These are phyloP conservation scores for Ilex asprella DNA, from an alignment of 257 asterid species.

Conservation along the genomic window DNA sequence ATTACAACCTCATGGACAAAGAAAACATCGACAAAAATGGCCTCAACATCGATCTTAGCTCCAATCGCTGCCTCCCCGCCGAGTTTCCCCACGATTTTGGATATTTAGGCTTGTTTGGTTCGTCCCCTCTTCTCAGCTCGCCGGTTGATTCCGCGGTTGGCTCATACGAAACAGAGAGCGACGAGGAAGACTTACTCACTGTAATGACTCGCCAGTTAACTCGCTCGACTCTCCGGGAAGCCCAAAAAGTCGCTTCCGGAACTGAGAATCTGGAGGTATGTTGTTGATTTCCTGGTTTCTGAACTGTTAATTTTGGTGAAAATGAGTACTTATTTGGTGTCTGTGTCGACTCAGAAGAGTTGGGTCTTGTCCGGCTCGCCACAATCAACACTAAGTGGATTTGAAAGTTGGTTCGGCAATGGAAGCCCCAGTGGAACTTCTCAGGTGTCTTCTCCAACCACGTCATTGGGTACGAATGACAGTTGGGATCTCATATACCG, in stretches of 20 bases:
- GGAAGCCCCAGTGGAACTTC: slow-evolving; percentile 47
- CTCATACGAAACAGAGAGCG: neutral
- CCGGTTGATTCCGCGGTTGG: neutral
- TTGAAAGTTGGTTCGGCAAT: slow-evolving; percentile 31
- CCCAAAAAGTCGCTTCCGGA: neutral
- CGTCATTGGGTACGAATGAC: slow-evolving; percentile 20
- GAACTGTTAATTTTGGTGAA: neutral
- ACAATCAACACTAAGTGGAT: slow-evolving; percentile 40
- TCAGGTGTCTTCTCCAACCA: slow-evolving; percentile 33
- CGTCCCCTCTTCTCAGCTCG: neutral
- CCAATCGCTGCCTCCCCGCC: neutral
- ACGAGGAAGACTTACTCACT: neutral
- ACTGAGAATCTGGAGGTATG: neutral
- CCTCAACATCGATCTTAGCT: neutral
- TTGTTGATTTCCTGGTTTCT: neutral
- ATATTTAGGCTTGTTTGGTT: neutral
- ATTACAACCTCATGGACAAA: neutral
- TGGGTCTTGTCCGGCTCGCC: slow-evolving; percentile 55
- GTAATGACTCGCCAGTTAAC: neutral
- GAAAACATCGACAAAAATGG: neutral
- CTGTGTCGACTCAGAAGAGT: slow-evolving; percentile 23
- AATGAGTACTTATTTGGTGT: neutral
- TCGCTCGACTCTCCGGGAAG: neutral
- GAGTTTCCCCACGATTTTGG: neutral
- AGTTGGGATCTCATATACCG: slow-evolving; percentile 28